Conservation (phyloP, 768 basidiomycete species). For the Naematelia aurantialba region DNA sequence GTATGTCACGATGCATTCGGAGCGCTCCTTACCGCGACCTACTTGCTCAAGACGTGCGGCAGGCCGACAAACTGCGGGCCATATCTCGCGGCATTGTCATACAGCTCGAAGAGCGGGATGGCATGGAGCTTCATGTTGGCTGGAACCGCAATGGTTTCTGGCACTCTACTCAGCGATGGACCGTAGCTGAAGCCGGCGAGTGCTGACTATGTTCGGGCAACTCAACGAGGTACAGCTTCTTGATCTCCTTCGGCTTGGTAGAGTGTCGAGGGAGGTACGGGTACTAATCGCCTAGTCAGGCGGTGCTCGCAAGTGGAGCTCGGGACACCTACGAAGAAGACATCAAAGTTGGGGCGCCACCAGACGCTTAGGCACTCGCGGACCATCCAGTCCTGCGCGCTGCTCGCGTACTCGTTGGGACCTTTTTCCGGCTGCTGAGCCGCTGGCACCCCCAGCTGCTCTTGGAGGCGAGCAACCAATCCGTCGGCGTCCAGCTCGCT, state of each 20-base stretch:
- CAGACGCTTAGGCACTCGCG: slow-evolving; percentile 95
- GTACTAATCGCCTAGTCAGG: slow-evolving; percentile 58
- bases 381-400: slow-evolving; percentile 91
- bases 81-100: slow-evolving; percentile 89
- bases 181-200: neutral
- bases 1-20: neutral
- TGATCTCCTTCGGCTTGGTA: slow-evolving; percentile 96
- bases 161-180: neutral
- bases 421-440: slow-evolving; percentile 51
- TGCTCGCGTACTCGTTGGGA: slow-evolving; percentile 56
- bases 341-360: slow-evolving; percentile 98
- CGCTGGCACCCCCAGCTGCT: slow-evolving; percentile 72
- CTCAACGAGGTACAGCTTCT: slow-evolving; percentile 89
- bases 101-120: slow-evolving; percentile 92
- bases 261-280: slow-evolving; percentile 93
- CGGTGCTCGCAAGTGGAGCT: neutral
- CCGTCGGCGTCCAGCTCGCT: slow-evolving; percentile 91
- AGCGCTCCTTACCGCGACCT: slow-evolving; percentile 22
- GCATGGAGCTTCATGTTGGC: slow-evolving; percentile 99
- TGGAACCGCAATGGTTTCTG: slow-evolving; percentile 93
- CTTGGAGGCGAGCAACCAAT: slow-evolving; percentile 80
- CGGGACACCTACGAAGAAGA: slow-evolving; percentile 87
- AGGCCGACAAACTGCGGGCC: slow-evolving; percentile 93
- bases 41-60: slow-evolving; percentile 85
- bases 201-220: slow-evolving; percentile 88